Conservation (phyloP, 83 land plant genomes). For the Thuja plicata region DNA sequence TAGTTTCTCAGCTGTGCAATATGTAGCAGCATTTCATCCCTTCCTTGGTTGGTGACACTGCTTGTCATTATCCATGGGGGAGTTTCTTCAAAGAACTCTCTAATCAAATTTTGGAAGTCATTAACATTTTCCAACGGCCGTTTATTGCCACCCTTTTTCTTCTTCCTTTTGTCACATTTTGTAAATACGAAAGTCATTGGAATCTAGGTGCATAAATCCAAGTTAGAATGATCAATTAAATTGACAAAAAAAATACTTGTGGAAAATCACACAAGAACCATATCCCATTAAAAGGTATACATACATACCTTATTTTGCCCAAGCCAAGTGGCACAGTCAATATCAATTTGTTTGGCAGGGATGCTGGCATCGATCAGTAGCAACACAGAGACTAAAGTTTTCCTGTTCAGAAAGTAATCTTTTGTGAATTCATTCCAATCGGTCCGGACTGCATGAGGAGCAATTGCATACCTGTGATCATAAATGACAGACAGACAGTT, state of each 20-base stretch:
- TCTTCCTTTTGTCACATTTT: slow-evolving; percentile 81
- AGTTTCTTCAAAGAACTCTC: slow-evolving; percentile 48
- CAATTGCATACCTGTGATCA: slow-evolving; percentile 62
- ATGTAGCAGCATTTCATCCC: slow-evolving; percentile 74
- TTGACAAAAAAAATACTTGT: background rate
- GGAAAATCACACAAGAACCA: background rate
- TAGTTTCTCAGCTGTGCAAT: slow-evolving; percentile 72
- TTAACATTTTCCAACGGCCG: slow-evolving; percentile 69
- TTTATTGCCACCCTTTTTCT: slow-evolving; percentile 70
- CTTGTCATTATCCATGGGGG: slow-evolving; percentile 97
- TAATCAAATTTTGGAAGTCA: slow-evolving; percentile 54
- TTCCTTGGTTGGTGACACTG: slow-evolving; percentile 73
- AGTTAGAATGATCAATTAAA: background rate
- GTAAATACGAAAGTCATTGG: slow-evolving; percentile 84
- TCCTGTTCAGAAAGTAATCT: slow-evolving; percentile 69
- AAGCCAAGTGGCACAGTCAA: slow-evolving; percentile 84
- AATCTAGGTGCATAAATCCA: slow-evolving; percentile 36
- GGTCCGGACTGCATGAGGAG: slow-evolving; percentile 56
- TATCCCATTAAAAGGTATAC: background rate
- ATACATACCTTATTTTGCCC: slow-evolving; percentile 65
- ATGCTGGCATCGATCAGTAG: slow-evolving; percentile 82
- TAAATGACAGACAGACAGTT: background rate
- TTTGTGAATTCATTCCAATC: slow-evolving; percentile 80
- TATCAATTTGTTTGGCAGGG: slow-evolving; percentile 69
- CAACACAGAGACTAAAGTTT: slow-evolving; percentile 69